A percentile compares a stretch with the other conserved stretches of the same genome.
Evolutionary conservation across 2,329 filamentous ascomycete species (phyloP).

Genomic region (Fusarium sacchari): DNA sequence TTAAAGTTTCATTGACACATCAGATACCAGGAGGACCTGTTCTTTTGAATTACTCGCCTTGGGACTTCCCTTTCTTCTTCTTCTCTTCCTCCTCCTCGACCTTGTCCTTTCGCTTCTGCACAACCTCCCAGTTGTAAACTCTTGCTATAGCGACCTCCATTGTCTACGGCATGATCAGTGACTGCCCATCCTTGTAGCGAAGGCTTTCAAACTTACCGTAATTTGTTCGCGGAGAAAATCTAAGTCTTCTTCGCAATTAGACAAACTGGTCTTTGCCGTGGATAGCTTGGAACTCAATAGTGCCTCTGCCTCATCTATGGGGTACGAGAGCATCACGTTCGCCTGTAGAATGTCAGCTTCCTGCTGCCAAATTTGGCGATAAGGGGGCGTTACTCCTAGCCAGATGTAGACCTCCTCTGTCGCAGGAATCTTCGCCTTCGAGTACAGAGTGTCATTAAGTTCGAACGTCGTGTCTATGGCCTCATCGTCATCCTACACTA

Average conservation of each 20-base stretch:
- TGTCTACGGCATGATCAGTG: slow-evolving; percentile 65
- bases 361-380: not conserved
- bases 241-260: slow-evolving; percentile 94
- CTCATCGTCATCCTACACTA: slow-evolving; percentile 62
- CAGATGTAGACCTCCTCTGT: slow-evolving; percentile 95
- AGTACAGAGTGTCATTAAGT: slow-evolving; percentile 94
- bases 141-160: slow-evolving; percentile 95
- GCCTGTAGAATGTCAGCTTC: slow-evolving; percentile 63
- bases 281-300: slow-evolving; percentile 81
- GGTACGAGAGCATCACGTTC: slow-evolving; percentile 97
- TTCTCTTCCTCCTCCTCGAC: slow-evolving; percentile 65
- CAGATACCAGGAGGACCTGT: slow-evolving; percentile 2
- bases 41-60: slow-evolving; percentile 36
- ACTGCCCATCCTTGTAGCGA: not conserved
- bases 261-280: slow-evolving; percentile 80
- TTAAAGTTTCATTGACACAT: slow-evolving; percentile 28
- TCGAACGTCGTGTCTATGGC: slow-evolving; percentile 94
- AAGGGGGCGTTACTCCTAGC: slow-evolving; percentile 76
- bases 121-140: slow-evolving; percentile 99
- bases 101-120: slow-evolving; percentile 93
- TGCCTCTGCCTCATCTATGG: slow-evolving; percentile 84
- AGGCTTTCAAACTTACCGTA: slow-evolving; percentile 69
- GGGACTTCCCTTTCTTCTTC: slow-evolving; percentile 50
- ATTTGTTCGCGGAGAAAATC: slow-evolving; percentile 97
- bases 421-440: slow-evolving; percentile 82